These are phyloP conservation scores for Wickerhamomyces chambardii DNA, from an alignment of 805 yeast species.

Conservation along the genomic window DNA sequence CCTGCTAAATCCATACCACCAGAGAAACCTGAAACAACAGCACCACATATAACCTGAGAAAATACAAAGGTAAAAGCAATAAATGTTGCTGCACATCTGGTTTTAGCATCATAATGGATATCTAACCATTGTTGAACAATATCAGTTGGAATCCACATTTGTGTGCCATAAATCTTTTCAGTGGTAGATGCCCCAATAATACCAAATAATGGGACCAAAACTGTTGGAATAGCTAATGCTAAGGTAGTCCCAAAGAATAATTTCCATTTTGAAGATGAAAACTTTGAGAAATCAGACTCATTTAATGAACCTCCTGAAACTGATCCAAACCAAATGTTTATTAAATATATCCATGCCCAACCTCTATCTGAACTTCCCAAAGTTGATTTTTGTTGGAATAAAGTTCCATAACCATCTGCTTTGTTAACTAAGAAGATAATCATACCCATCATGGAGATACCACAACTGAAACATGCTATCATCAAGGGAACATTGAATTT, in stretches of 20 bases:
- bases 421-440: constrained; percentile 20
- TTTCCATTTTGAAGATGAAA: constrained; percentile 18
- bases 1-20: constrained; percentile 31
- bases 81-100: constrained; percentile 28
- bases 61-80: constrained; percentile 21
- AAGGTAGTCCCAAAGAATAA: constrained; percentile 12
- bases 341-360: constrained; percentile 24
- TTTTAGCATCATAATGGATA: constrained; percentile 19
- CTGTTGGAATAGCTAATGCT: constrained; percentile 25
- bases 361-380: constrained; percentile 17
- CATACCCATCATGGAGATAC: constrained; percentile 23
- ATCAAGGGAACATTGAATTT: constrained; percentile 15
- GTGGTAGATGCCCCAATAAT: constrained; percentile 31
- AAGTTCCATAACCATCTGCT: constrained; percentile 24
- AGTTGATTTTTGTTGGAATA: constrained; percentile 19
- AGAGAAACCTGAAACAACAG: constrained; percentile 23
- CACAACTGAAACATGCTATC: constrained; percentile 14
- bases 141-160: constrained; percentile 27
- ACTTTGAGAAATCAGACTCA: constrained; percentile 25
- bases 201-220: constrained; percentile 35
- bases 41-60: constrained; percentile 23
- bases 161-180: constrained; percentile 22
- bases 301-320: constrained; percentile 23
- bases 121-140: constrained; percentile 21
- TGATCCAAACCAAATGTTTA: constrained; percentile 22